phyloP scores from a whole-genome alignment of 768 basidiomycete genomes.

The Chalciporus pseudorubinellus region DNA sequence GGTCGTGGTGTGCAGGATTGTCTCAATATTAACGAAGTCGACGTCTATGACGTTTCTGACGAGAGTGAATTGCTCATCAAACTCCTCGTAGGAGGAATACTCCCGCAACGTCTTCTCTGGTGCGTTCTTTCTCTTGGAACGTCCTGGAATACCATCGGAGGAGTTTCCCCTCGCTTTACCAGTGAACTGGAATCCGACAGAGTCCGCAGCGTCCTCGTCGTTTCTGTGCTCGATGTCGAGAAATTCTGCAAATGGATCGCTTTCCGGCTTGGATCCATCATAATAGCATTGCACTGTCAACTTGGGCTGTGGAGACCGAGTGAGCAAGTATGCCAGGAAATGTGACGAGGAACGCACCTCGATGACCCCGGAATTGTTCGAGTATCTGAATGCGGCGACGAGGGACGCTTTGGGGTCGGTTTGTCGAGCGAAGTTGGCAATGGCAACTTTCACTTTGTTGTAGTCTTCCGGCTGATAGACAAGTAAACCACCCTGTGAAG shows the following conservation, averaged over 20 bases:
- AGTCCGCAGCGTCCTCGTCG: too few species aligned
- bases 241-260: background rate
- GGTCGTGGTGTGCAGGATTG: too few species aligned
- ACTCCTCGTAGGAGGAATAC: too few species aligned
- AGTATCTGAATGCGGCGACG: slow-evolving; percentile 4
- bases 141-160: too few species aligned
- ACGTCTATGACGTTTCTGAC: too few species aligned
- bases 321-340: background rate
- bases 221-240: background rate
- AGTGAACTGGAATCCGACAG: too few species aligned
- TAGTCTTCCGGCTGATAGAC: background rate
- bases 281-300: slow-evolving; percentile 8
- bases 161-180: too few species aligned
- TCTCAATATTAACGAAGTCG: too few species aligned
- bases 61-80: too few species aligned
- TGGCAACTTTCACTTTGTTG: slow-evolving; percentile 1
- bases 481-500: slow-evolving; percentile 7
- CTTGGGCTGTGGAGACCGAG: background rate
- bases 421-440: slow-evolving; percentile 1
- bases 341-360: slow-evolving; percentile 2
- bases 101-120: too few species aligned
- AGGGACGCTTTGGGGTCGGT: slow-evolving; percentile 12
- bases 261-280: background rate
- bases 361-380: background rate
- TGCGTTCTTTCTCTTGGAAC: too few species aligned